phyloP scores from a whole-genome alignment of 352 stramenopile species.

The Pythium biforme region DNA sequence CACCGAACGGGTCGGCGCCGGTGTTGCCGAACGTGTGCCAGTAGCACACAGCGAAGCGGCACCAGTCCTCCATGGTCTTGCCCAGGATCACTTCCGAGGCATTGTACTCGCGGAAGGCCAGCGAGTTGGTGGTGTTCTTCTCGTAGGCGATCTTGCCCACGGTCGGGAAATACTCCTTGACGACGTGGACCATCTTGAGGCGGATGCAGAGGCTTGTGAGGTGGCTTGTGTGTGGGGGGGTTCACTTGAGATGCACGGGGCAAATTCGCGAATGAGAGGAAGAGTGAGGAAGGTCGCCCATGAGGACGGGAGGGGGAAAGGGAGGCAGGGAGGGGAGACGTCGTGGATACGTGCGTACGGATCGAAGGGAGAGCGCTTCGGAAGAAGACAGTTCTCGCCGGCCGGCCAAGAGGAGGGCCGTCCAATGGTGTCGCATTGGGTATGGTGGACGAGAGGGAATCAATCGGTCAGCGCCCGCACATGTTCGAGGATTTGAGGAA shows the following conservation, averaged over 20 bases:
- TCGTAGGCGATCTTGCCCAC: conserved; percentile 7
- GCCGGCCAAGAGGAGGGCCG: too few relatives aligned
- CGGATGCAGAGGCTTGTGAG: not conserved
- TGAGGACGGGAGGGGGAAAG: not conserved
- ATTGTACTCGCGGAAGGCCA: conserved; percentile 11
- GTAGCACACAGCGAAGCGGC: conserved; percentile 12
- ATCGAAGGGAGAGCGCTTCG: too few relatives aligned
- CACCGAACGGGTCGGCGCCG: not conserved
- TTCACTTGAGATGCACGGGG: not conserved
- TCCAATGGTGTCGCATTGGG: not conserved
- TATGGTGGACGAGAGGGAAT: not conserved
- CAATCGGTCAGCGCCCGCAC: too few relatives aligned
- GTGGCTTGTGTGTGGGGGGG: too few relatives aligned
- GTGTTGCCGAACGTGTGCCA: conserved; percentile 10
- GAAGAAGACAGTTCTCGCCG: not conserved
- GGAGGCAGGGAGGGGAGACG: not conserved
- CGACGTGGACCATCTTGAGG: not conserved
- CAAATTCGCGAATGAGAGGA: conserved; percentile 3
- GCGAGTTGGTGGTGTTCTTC: not conserved
- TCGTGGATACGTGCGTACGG: not conserved
- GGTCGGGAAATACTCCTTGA: conserved; percentile 8
- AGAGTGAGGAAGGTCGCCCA: too few relatives aligned
- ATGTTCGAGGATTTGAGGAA: not conserved
- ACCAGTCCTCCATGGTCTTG: conserved; percentile 11
- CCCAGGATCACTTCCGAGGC: conserved; percentile 4